Percentiles rank a stretch among this genome's conserved stretches.
These are phyloP conservation scores for Ambrosiella beaveri DNA, from an alignment of 2,329 filamentous ascomycete genomes.

Conservation along the genomic window DNA sequence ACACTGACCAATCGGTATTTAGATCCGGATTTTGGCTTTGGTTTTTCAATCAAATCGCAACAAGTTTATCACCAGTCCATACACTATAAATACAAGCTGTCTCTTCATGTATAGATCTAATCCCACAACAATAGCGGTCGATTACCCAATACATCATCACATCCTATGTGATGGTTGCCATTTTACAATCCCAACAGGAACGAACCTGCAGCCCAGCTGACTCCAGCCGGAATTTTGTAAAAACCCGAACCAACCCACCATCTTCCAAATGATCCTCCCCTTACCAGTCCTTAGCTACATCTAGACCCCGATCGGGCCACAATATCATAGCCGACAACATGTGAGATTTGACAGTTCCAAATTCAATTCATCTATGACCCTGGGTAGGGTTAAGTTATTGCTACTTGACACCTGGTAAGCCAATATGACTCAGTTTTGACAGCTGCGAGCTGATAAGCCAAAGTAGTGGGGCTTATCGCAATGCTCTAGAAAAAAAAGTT, in stretches of 20 bases:
- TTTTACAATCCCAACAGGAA: neutral
- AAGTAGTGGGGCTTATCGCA: slow-evolving; percentile 11
- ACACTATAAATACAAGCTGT: too few species aligned
- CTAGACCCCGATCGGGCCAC: neutral
- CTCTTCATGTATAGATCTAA: too few species aligned
- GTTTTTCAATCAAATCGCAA: too few species aligned
- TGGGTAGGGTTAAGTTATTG: neutral
- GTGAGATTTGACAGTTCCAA: neutral
- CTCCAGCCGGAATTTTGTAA: neutral
- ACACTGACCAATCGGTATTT: neutral
- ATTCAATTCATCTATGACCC: too few species aligned
- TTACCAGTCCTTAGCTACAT: too few species aligned
- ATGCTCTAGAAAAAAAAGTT: slow-evolving; percentile 12
- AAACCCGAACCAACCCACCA: neutral
- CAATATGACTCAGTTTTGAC: neutral
- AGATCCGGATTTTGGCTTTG: neutral
- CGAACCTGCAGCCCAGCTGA: neutral
- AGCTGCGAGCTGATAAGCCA: slow-evolving; percentile 4
- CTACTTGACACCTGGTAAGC: neutral
- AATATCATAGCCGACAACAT: neutral
- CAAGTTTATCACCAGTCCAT: too few species aligned
- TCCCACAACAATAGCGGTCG: too few species aligned
- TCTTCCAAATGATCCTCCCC: too few species aligned
- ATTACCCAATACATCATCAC: neutral
- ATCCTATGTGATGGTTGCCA: neutral